phyloP scores from a whole-genome alignment of 1,139 yeast genomes.

The Meyerozyma athensensis region DNA sequence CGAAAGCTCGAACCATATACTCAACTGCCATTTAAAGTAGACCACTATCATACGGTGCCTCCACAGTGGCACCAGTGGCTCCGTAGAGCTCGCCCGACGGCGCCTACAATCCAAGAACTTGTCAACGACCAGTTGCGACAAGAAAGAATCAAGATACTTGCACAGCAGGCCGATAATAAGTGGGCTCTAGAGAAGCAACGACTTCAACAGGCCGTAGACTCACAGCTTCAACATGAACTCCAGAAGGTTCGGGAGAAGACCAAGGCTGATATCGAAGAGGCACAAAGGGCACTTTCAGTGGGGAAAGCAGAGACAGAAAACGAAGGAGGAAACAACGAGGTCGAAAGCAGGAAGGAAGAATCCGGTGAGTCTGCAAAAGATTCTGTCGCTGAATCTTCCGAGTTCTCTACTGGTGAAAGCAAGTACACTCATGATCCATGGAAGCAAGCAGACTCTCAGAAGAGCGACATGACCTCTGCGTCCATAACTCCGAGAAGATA shows the following conservation, averaged over 20 bases:
- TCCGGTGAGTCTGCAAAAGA: background rate
- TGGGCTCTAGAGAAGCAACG: conserved; percentile 45
- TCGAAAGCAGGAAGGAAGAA: conserved; percentile 2
- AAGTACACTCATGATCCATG: conserved; percentile 26
- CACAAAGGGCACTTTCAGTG: background rate
- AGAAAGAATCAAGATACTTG: conserved; percentile 49
- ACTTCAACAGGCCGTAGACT: conserved; percentile 29
- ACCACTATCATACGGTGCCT: conserved; percentile 47
- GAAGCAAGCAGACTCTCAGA: conserved; percentile 32
- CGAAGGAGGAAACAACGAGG: conserved; percentile 6
- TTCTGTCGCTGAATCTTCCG: no score
- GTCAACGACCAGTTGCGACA: conserved; percentile 55
- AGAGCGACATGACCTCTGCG: conserved; percentile 27
- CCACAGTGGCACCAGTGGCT: conserved; percentile 87
- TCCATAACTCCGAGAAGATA: conserved; percentile 27
- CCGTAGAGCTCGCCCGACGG: conserved; percentile 51
- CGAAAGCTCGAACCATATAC: conserved; percentile 47
- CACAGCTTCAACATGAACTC: conserved; percentile 32
- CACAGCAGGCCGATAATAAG: conserved; percentile 55
- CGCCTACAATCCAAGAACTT: conserved; percentile 64
- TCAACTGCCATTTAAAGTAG: conserved; percentile 40
- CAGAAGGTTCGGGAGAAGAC: conserved; percentile 19
- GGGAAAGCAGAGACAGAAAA: background rate
- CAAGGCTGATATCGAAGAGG: background rate
- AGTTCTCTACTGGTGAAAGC: conserved; percentile 1